Evolutionary conservation across 2,329 filamentous ascomycete genomes (phyloP), one percentile per base, ranked within the genome.

Genomic region (Nothophaeocryptopus gaeumannii): DNA sequence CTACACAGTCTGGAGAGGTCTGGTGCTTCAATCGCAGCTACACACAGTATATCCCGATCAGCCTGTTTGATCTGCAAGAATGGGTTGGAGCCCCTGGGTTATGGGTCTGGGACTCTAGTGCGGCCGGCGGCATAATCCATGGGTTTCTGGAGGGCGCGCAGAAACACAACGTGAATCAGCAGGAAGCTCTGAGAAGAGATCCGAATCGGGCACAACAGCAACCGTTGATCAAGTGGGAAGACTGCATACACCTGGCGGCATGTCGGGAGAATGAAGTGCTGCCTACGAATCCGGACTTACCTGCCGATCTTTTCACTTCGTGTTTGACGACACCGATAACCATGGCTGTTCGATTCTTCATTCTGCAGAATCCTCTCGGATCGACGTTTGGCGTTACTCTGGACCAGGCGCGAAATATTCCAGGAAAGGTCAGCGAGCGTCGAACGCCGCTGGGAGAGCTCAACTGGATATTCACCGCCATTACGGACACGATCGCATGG

Each of bases 1-100:
- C 93, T 2, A 99, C 93, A 0, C 84, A 88, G 2, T 96, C 92
- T 4, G 93, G 93, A 11, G 93, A 99, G 70, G 95, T 99, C 14
- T 99, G 93, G 93, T 95, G 97, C 5, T 99, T 99, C 70, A 99
- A 99, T 72, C 92, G 93, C 62, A 97, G 89, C 60, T 99, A 96
- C 68, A 99, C 93, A 0, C 93, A 99, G 71, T 99, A 99, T 67
- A 99, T 99, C 36, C 93, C 93, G 0, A 88, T 99, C 37, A 96
- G 92, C 1, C 75, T 99, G 8, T 96, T 95, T 64, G 93, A 99
- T 66, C 74, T 99, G 38, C 92, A 97, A 70, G 86, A 88, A 51
- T 99, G 93, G 93, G 82, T 99, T 7, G 90, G 92, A 55, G 92
- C 91, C 0, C 93, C 93, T 0, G 96, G 91, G 53, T 84, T 99